Conservation (phyloP, 306 rosid species). For the Ammopiptanthus mongolicus region DNA sequence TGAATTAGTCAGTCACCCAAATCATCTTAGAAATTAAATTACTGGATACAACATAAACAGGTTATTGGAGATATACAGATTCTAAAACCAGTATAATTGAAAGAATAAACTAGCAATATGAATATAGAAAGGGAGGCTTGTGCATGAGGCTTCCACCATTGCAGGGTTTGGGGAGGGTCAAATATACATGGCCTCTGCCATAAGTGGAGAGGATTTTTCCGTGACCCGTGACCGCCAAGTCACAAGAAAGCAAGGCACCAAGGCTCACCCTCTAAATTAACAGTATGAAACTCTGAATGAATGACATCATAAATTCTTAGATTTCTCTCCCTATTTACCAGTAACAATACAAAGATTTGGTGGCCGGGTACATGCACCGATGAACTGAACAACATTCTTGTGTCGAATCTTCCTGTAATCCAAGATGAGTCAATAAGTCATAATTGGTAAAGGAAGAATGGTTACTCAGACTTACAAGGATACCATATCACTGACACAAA, state of each 20-base stretch:
- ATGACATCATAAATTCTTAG: not conserved
- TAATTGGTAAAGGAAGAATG: conserved; percentile 18
- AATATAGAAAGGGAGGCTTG: not conserved
- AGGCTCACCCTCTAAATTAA: conserved; percentile 19
- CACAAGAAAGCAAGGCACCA: conserved; percentile 5
- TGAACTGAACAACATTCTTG: conserved; percentile 98
- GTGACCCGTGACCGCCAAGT: not conserved
- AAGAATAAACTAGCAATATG: not conserved
- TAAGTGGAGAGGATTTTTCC: not conserved
- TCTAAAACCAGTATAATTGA: not conserved
- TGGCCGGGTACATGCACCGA: conserved; percentile 89
- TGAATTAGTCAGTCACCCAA: conserved; percentile 21
- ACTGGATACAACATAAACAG: conserved; percentile 16
- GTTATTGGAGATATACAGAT: conserved; percentile 15
- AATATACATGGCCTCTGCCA: not conserved
- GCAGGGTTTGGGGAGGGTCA: conserved; percentile 8
- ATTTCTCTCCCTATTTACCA: conserved; percentile 46
- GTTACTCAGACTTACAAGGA: not conserved
- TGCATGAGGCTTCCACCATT: conserved; percentile 15
- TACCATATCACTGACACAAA: not conserved
- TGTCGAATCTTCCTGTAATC: conserved; percentile 89
- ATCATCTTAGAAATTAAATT: conserved; percentile 27
- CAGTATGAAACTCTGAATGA: conserved; percentile 2
- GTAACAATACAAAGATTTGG: conserved; percentile 95
- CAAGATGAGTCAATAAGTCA: conserved; percentile 21